These are phyloP conservation scores for Cordia subcordata DNA, from an alignment of 257 asterid species.

Conservation along the genomic window DNA sequence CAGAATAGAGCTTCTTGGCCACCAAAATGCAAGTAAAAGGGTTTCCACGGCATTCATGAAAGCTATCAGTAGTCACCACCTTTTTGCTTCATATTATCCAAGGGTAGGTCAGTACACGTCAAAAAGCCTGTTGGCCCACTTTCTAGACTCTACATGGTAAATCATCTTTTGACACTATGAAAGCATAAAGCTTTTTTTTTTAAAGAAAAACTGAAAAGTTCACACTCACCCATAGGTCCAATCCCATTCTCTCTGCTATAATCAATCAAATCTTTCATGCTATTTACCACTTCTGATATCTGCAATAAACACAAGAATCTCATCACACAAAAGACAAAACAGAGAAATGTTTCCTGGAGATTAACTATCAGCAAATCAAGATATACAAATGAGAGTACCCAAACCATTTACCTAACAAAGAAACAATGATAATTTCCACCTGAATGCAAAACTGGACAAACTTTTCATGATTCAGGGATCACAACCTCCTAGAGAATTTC, in stretches of 20 bases:
- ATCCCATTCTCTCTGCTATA: slow-evolving; percentile 81
- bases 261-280: slow-evolving; percentile 99
- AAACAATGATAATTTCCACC: too few species aligned
- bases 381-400: neutral
- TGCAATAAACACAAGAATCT: slow-evolving; percentile 29
- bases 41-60: too few species aligned
- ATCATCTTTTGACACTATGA: neutral
- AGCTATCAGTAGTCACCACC: too few species aligned
- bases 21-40: too few species aligned
- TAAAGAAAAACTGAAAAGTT: neutral
- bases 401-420: neutral
- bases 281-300: slow-evolving; percentile 99
- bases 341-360: slow-evolving; percentile 1
- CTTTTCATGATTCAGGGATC: too few species aligned
- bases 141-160: too few species aligned
- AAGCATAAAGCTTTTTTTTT: neutral
- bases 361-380: neutral
- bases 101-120: too few species aligned
- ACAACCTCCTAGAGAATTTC: too few species aligned
- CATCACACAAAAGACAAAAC: neutral
- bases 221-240: slow-evolving; percentile 95
- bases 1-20: too few species aligned
- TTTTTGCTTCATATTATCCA: too few species aligned
- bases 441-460: too few species aligned
- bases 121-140: too few species aligned